Base-by-base conservation (phyloP, 345 rosid genomes). In the Salix dunnii region DNA sequence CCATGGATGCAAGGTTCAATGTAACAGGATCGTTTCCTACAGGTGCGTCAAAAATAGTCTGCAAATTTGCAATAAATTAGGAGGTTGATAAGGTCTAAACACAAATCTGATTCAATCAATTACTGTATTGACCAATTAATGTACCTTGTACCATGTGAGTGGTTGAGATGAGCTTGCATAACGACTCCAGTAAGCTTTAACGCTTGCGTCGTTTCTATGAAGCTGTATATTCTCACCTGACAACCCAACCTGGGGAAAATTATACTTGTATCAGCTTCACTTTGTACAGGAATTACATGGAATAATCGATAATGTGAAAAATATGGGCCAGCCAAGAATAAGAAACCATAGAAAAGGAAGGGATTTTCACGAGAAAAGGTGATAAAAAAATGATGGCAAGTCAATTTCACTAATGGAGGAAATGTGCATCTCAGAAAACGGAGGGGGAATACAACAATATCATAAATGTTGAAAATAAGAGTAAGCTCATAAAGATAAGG, bases 101-200 rank as follows among this genome's bases (percentile, higher is more conserved):
- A 67, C n/a, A 67, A 38, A 35, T n/a, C 17, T 67, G 9, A 20
- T 35, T 67, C 8, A 67, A 67, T 21, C 5, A 58, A 33, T 18
- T 23, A 23, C 23, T 35, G 13, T 53, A 31, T 31, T 42, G 46
- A 0, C 18, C 36, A 18, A 17, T 36, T 20, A 55, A 48, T 10
- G 1, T 85, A 92, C 97, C 93, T 92, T 92, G 82, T 90, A 89
- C 95, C 97, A 92, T 67, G 85, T 89, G 27, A 90, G 87, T 62
- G 74, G 85, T 51, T 80, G 86, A 51, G 43, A 68, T n/a, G 88
- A 84, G 74, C 77, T 84, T 77, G 78, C 79, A 78, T 80, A 85
- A 21, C 74, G 67, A 21, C 11, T 80, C 97, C 93, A 92, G 38
- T 69, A 86, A 71, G 85, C 79, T 75, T 79, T 79, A 23, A 49